A percentile compares a stretch with the other conserved stretches of the same genome.
These are phyloP conservation scores for Blastocystis sp. DNA, from an alignment of 352 stramenopile species.

Conservation along the genomic window DNA sequence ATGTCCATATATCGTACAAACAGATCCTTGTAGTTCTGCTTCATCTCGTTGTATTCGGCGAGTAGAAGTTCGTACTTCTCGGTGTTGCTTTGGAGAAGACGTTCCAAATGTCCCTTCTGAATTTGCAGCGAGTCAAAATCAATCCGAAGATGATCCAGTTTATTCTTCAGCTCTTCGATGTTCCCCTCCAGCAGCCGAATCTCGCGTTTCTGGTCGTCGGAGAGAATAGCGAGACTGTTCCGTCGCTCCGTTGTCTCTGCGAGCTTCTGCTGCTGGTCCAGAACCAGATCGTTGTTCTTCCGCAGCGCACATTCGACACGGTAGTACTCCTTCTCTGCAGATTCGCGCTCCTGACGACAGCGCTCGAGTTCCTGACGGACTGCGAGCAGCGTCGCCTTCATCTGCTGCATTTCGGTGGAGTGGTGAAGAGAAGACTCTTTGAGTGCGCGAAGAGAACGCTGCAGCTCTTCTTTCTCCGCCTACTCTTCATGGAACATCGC, in stretches of 20 bases:
- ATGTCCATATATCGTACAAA: constrained; percentile 29
- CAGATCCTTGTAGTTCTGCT: not conserved
- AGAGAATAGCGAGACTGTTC: not conserved
- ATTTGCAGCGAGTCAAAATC: not conserved
- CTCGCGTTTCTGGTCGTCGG: not conserved
- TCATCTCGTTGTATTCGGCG: not conserved
- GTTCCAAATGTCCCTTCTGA: constrained; percentile 7
- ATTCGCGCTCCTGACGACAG: not conserved
- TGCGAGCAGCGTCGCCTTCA: not conserved
- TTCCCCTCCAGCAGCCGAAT: constrained; percentile 12
- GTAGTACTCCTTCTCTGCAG: constrained; percentile 3
- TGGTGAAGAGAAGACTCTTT: not conserved
- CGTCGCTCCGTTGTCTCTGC: not conserved
- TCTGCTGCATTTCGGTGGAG: constrained; percentile 13
- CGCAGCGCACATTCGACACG: constrained; percentile 20
- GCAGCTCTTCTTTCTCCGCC: not conserved
- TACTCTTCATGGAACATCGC: not conserved
- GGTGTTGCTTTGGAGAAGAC: not conserved
- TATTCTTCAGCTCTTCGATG: not conserved
- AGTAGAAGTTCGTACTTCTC: constrained; percentile 16
- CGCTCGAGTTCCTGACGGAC: not conserved
- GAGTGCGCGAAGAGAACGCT: not conserved
- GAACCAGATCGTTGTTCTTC: not conserved
- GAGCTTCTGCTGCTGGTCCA: constrained; percentile 6
- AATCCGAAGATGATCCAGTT: not conserved